Evolutionary conservation across 1,284 basidiomycete genomes (phyloP), one percentile per base, ranked within the genome.

Genomic region (Microbotryum violaceum): DNA sequence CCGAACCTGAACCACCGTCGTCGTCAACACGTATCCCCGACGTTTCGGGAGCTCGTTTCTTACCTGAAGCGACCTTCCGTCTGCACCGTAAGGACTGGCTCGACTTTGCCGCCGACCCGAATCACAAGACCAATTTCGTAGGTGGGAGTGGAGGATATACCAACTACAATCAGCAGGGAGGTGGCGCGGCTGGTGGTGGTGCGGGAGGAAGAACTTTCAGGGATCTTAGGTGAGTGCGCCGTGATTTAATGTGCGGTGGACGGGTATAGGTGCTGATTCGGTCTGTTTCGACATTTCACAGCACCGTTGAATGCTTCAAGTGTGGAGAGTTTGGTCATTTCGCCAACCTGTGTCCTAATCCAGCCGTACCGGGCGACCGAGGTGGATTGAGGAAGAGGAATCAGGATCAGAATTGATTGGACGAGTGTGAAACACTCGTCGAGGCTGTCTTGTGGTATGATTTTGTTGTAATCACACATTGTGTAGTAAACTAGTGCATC

Each of bases 281-380:
- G 18, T 42, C 37, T 10, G 12, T 46, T 49, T 37, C 49, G 4
- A 1, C 25, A 37, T 31, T 0, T 21, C 5, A 45, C 53, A 62
- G 64, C 31, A 31, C 50, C 21, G 51, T 65, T 33, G 53, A 49
- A 18, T 65, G 64, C 53, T 58, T 54, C 69, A 62, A 89, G 87
- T 91, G 89, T 71, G 88, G 88, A 54, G 87, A 91, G 76, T 86
- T 87, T 71, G 91, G 91, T 1, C 91, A 96, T 74, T 94, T 93
- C 73, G 91, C 91, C n/a, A 94, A 94, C 74, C 84, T 88, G 69
- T 94, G 91, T 76, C 82, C 87, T 61, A 89, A 91, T 77, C 79
- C 86, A 62, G 88, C 88, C 74, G 84, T 88, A 42, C 88, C 88
- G 61, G 87, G 88, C 25, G 88, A 86, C 72, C 80, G 86, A 52